These are phyloP conservation scores for Trametes cingulata DNA, from an alignment of 768 basidiomycete genomes.

Conservation along the genomic window DNA sequence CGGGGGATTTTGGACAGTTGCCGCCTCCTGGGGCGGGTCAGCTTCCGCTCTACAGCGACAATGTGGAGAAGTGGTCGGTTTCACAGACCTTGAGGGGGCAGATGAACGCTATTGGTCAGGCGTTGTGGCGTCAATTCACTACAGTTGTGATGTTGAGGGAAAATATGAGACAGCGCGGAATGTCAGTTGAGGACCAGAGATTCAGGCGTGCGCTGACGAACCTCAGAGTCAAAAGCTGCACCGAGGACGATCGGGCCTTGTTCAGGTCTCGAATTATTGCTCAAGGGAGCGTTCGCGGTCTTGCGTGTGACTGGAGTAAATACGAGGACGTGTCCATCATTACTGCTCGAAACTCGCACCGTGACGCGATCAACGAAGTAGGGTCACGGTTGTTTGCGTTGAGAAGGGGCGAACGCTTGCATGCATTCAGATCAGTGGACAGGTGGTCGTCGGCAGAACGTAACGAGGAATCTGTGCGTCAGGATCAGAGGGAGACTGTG, in stretches of 20 bases:
- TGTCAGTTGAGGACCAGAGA: slow-evolving; percentile 27
- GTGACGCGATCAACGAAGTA: slow-evolving; percentile 39
- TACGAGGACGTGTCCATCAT: slow-evolving; percentile 40
- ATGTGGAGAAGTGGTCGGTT: not conserved
- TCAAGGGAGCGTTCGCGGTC: no score
- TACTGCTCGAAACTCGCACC: slow-evolving; percentile 31
- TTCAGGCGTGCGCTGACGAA: slow-evolving; percentile 37
- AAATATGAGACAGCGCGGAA: slow-evolving; percentile 23
- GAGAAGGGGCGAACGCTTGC: not conserved
- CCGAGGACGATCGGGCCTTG: not conserved
- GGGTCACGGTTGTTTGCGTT: slow-evolving; percentile 34
- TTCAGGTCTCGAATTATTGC: not conserved
- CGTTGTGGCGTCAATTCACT: slow-evolving; percentile 22
- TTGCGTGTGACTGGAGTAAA: not conserved
- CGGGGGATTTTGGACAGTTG: slow-evolving; percentile 46
- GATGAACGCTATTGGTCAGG: slow-evolving; percentile 15
- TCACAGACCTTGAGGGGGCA: not conserved
- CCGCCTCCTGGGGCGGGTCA: slow-evolving; percentile 31
- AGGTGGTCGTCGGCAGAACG: no score
- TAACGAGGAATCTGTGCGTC: not conserved
- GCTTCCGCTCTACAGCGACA: slow-evolving; percentile 25
- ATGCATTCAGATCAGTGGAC: not conserved
- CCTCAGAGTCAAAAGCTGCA: slow-evolving; percentile 24
- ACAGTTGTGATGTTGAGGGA: slow-evolving; percentile 23
- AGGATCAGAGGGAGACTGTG: not conserved